Evolutionary conservation across 2,329 filamentous ascomycete species (phyloP).

Genomic region (Periconia sp.): DNA sequence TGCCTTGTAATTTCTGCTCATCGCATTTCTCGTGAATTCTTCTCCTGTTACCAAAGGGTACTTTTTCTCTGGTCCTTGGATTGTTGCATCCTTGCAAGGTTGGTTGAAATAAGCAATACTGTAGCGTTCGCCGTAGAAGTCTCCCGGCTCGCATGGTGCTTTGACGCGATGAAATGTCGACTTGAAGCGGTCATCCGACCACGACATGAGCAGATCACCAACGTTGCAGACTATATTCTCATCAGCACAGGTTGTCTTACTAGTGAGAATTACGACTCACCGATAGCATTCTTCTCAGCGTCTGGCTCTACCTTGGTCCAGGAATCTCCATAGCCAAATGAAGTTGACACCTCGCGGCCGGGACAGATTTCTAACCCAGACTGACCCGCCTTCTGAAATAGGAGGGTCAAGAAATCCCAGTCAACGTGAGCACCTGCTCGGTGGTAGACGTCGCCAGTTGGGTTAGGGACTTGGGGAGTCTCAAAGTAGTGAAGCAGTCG

Average conservation of each 20-base stretch:
- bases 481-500: constrained; percentile 62
- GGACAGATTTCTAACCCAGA: constrained; percentile 70
- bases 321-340: constrained; percentile 63
- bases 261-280: constrained; percentile 2
- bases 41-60: constrained; percentile 66
- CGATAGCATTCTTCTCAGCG: constrained; percentile 21
- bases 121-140: constrained; percentile 66
- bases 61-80: constrained; percentile 67
- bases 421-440: constrained; percentile 69
- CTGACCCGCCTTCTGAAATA: constrained; percentile 68
- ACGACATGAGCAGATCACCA: constrained; percentile 70
- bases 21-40: constrained; percentile 64
- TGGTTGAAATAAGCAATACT: constrained; percentile 73
- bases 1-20: constrained; percentile 62
- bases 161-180: constrained; percentile 70
- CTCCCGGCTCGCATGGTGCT: constrained; percentile 60
- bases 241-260: constrained; percentile 2
- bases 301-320: constrained; percentile 69
- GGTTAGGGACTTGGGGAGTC: constrained; percentile 42
- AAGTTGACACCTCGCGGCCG: constrained; percentile 65
- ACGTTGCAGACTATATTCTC: constrained; percentile 68
- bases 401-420: constrained; percentile 67
- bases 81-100: constrained; percentile 62
- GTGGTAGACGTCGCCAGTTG: constrained; percentile 54
- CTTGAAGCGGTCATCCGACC: constrained; percentile 72